Evolutionary conservation across 768 basidiomycete species (phyloP).

Genomic region (Agrocybe praecox): DNA sequence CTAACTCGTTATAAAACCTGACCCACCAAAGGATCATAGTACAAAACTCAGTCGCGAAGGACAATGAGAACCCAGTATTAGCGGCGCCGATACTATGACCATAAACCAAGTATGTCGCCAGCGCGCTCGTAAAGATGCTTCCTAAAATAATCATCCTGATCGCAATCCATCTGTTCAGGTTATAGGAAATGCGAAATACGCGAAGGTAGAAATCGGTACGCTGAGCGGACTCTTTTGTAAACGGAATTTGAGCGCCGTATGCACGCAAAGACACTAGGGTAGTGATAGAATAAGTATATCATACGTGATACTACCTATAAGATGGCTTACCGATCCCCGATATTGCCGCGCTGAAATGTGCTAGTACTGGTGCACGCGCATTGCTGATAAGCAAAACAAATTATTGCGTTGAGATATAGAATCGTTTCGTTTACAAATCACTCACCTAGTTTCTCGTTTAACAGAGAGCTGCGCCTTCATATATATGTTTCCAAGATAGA

Average conservation of each 20-base stretch:
- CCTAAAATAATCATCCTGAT: constrained; percentile 61
- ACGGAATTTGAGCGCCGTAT: constrained; percentile 56
- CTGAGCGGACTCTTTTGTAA: constrained; percentile 42
- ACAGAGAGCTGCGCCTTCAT: constrained; percentile 44
- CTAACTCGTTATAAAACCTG: constrained; percentile 43
- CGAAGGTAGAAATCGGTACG: constrained; percentile 56
- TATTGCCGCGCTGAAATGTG: constrained; percentile 38
- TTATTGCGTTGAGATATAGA: no score
- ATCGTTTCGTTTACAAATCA: not conserved
- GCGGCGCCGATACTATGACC: constrained; percentile 39
- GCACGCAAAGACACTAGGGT: constrained; percentile 54
- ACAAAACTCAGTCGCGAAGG: constrained; percentile 60
- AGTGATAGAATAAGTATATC: no score
- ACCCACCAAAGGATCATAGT: constrained; percentile 53
- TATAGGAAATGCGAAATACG: constrained; percentile 48
- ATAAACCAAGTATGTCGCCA: constrained; percentile 59
- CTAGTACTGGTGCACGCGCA: constrained; percentile 19
- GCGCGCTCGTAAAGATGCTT: constrained; percentile 50
- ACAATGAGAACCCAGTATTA: constrained; percentile 55
- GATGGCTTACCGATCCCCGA: constrained; percentile 46
- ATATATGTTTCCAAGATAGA: constrained; percentile 41
- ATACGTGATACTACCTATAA: no score
- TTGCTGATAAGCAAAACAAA: constrained; percentile 11
- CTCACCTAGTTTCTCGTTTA: constrained; percentile 42
- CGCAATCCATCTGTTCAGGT: constrained; percentile 45